Evolutionary conservation across 495 filamentous ascomycete genomes (phyloP).

Genomic region (Astrothelium macrocarpum): DNA sequence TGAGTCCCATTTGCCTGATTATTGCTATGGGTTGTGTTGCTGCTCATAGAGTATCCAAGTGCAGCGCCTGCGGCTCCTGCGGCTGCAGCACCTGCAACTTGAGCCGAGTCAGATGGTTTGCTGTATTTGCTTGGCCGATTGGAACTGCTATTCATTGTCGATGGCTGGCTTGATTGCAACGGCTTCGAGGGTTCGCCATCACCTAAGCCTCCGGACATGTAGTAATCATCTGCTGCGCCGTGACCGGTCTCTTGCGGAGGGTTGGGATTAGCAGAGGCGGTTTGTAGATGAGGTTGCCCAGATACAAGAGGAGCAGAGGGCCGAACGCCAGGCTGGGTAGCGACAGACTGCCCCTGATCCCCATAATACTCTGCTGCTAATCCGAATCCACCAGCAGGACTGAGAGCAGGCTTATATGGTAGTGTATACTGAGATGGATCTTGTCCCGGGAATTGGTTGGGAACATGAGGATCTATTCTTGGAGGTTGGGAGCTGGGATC

Average conservation of each 20-base stretch:
- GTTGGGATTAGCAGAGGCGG: constrained; percentile 21
- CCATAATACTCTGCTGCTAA: constrained; percentile 55
- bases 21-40: neutral
- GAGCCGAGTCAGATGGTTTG: constrained; percentile 17
- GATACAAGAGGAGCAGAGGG: constrained; percentile 44
- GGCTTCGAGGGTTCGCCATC: neutral
- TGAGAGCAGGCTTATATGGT: constrained; percentile 46
- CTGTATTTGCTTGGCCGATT: constrained; percentile 12
- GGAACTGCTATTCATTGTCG: neutral
- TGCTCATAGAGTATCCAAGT: constrained; percentile 22
- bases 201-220: constrained; percentile 8
- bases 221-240: constrained; percentile 35
- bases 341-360: constrained; percentile 54
- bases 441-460: constrained; percentile 52
- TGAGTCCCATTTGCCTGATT: neutral
- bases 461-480: constrained; percentile 43
- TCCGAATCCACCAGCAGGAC: neutral
- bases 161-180: neutral
- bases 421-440: constrained; percentile 37
- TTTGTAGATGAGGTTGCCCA: constrained; percentile 30
- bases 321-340: constrained; percentile 51
- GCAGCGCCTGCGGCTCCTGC: constrained; percentile 15
- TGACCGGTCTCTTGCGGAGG: constrained; percentile 33
- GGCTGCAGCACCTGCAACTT: constrained; percentile 14
- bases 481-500: constrained; percentile 21